A percentile compares a stretch with the other conserved stretches of the same genome.
phyloP scores from a whole-genome alignment of 768 basidiomycete species.

The Dictyophora rubrovolvata region DNA sequence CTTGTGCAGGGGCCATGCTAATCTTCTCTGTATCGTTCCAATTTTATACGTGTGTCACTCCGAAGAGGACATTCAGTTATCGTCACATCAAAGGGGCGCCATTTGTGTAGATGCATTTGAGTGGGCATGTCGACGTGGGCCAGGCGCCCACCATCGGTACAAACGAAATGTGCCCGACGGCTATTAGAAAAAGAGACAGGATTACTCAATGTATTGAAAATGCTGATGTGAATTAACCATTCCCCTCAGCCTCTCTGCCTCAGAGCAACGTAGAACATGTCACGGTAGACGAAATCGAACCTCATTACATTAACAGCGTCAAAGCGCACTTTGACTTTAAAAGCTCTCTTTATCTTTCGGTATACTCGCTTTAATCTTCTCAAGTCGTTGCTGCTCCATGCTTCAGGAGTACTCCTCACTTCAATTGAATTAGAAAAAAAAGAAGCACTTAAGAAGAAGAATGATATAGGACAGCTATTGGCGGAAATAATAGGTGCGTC shows the following conservation, averaged over 20 bases:
- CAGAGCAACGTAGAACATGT: neutral
- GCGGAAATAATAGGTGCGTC: too few relatives aligned
- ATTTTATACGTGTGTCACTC: conserved; percentile 22
- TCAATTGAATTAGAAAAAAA: too few relatives aligned
- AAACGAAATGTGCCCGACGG: too few relatives aligned
- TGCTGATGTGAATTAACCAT: neutral
- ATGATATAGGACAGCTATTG: too few relatives aligned
- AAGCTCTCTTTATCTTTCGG: conserved; percentile 72
- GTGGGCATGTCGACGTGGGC: too few relatives aligned
- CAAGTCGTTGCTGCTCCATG: conserved; percentile 69
- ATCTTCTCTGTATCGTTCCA: conserved; percentile 48
- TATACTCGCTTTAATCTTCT: conserved; percentile 65
- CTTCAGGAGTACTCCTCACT: too few relatives aligned
- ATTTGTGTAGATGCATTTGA: too few relatives aligned
- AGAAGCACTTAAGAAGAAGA: too few relatives aligned
- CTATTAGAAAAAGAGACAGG: too few relatives aligned
- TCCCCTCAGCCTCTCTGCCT: too few relatives aligned
- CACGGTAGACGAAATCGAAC: conserved; percentile 35
- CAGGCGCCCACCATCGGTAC: too few relatives aligned
- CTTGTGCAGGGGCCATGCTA: conserved; percentile 47
- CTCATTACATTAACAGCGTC: conserved; percentile 80
- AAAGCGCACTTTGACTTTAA: conserved; percentile 85
- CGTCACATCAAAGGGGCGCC: too few relatives aligned
- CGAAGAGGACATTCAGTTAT: neutral
- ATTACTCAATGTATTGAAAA: neutral